These are phyloP conservation scores for Spiraea crenata DNA, from an alignment of 331 rosid genomes.

Conservation along the genomic window DNA sequence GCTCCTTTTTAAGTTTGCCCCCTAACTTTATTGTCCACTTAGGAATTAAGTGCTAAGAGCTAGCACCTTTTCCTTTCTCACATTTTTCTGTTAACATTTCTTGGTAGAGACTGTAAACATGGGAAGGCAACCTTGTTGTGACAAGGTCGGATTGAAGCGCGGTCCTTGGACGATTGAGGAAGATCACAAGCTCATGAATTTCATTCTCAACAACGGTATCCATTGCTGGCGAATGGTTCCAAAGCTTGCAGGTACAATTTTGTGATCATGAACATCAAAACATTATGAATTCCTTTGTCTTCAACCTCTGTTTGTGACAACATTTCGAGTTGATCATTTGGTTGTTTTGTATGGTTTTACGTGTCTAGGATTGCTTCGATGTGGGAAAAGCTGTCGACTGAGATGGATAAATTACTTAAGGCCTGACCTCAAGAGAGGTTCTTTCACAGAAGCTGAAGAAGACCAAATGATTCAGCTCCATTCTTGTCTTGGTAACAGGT, in stretches of 20 bases:
- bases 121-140: conserved; percentile 98
- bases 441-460: conserved; percentile 82
- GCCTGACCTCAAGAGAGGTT: conserved; percentile 96
- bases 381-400: conserved; percentile 87
- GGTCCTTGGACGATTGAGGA: conserved; percentile 99
- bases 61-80: not conserved
- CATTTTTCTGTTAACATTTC: conserved; percentile 1
- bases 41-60: not conserved
- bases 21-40: conserved; percentile 27
- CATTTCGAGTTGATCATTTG: not conserved
- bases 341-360: conserved; percentile 13
- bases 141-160: conserved; percentile 83
- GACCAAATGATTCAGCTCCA: conserved; percentile 89
- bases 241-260: conserved; percentile 60
- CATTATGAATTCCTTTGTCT: not conserved
- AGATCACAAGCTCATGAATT: conserved; percentile 84
- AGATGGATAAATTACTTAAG: conserved; percentile 88
- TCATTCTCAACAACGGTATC: conserved; percentile 91
- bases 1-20: conserved; percentile 46
- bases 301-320: not conserved
- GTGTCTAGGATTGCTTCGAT: conserved; percentile 71
- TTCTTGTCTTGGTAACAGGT: conserved; percentile 89
- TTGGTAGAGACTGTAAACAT: conserved; percentile 29
- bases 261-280: no score
- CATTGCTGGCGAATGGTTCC: conserved; percentile 97